Evolutionary conservation across 345 rosid genomes (phyloP), one percentile per base, ranked within the genome.

Genomic region (Pseudoturritis turrita): DNA sequence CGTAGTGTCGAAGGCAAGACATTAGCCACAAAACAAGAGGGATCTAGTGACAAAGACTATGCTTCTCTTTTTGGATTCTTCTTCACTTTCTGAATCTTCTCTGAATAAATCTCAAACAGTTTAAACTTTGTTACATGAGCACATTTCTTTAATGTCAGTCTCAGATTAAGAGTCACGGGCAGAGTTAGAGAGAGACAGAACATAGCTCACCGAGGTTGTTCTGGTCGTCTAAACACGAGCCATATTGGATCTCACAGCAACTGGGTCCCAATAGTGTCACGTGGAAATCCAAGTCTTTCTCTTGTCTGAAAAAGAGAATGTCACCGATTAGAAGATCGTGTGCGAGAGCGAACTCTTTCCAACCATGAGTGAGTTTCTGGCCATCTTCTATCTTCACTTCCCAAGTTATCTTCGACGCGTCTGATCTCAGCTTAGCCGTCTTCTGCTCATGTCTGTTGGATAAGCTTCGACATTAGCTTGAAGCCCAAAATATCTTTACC

Each of bases 311-410:
- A 73, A 65, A 0, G 13, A 47, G 19, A 37, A 73, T 23, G 53
- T 73, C 72, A 0, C 77, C 65, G 1, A 65, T 12, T 18, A 35
- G 59, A 8, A 73, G 77, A 73, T 47, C 36, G 43, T 73, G 77
- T 10, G 71, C 13, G 5, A 57, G 31, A 54, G 66, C 51, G 1
- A 73, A 73, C 25, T 56, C 60, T 56, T 65, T 39, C 77, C 77
- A 73, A 14, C 77, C 77, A 0, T 56, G 19, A 56, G 59, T 45
- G 26, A 73, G 36, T 73, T 15, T 73, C 39, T 15, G 41, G 18
- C 66, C 77, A 45, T 65, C 70, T 41, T 54, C 77, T 55, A 73
- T 6, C 33, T 57, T 65, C 23, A 73, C 77, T 25, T 53, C 4
- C 72, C 72, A 67, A 2, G 3, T 53, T 39, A 15, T 50, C 4